Evolutionary conservation across 169 alveolate species (phyloP).

Genomic region (Babesia gibsoni): DNA sequence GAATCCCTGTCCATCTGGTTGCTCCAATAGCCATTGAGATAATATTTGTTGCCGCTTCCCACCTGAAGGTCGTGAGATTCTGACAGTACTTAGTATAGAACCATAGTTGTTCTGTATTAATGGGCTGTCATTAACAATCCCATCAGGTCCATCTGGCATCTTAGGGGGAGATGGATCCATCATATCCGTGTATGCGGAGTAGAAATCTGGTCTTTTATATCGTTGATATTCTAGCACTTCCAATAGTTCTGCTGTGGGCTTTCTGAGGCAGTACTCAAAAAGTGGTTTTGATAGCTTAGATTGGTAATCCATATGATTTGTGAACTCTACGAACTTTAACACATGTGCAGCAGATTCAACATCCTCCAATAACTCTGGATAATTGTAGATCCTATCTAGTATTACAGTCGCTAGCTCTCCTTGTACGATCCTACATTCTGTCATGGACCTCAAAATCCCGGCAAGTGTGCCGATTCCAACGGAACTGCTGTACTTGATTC

Average conservation of each 20-base stretch:
- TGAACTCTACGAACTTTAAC: slow-evolving; percentile 20
- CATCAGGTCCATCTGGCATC: slow-evolving; percentile 13
- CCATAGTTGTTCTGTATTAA: neutral
- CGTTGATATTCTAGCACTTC: slow-evolving; percentile 32
- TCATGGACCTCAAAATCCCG: slow-evolving; percentile 18
- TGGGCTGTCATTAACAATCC: slow-evolving; percentile 2
- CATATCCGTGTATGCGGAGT: slow-evolving; percentile 8
- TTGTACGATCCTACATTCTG: slow-evolving; percentile 31
- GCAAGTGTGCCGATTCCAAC: slow-evolving; percentile 11
- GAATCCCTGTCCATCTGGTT: neutral
- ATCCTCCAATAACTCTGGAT: slow-evolving; percentile 24
- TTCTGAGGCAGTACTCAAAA: slow-evolving; percentile 36
- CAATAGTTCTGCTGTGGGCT: slow-evolving; percentile 10
- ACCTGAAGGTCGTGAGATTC: neutral
- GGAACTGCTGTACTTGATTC: slow-evolving; percentile 8
- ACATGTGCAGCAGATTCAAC: slow-evolving; percentile 21
- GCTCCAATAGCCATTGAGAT: slow-evolving; percentile 1
- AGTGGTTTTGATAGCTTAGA: slow-evolving; percentile 38
- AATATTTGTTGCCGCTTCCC: slow-evolving; percentile 24
- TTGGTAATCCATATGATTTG: slow-evolving; percentile 2
- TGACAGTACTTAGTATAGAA: neutral
- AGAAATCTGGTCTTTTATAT: slow-evolving; percentile 21
- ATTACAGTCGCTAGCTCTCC: slow-evolving; percentile 9
- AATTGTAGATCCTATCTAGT: slow-evolving; percentile 29
- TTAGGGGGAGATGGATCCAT: slow-evolving; percentile 7